phyloP scores from a whole-genome alignment of 768 basidiomycete genomes.

The Tylopilus sp. region DNA sequence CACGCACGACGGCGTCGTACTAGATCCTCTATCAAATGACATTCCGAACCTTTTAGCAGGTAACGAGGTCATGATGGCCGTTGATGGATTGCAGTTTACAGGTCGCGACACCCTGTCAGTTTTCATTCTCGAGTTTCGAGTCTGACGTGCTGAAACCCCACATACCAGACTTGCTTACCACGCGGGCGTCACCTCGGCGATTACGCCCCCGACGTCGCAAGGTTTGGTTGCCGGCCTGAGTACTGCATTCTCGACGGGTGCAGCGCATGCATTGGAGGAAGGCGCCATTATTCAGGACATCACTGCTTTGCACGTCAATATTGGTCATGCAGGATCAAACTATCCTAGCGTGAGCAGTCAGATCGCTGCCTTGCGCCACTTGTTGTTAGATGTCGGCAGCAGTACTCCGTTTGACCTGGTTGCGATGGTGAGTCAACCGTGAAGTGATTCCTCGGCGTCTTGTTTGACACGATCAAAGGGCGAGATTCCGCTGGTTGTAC shows the following conservation, averaged over 20 bases:
- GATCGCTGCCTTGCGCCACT: constrained; percentile 65
- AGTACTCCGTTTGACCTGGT: constrained; percentile 39
- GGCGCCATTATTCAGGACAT: constrained; percentile 60
- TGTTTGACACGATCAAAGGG: constrained; percentile 41
- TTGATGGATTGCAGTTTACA: constrained; percentile 70
- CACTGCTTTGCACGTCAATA: constrained; percentile 57
- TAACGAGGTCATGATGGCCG: constrained; percentile 50
- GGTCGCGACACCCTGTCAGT: constrained; percentile 55
- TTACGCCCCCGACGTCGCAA: constrained; percentile 51
- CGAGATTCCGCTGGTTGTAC: constrained; percentile 68
- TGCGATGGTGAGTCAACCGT: constrained; percentile 39
- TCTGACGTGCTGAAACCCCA: constrained; percentile 2
- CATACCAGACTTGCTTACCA: constrained; percentile 61
- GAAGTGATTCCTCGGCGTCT: neutral
- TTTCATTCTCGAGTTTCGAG: neutral
- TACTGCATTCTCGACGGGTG: constrained; percentile 54
- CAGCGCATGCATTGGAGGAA: constrained; percentile 50
- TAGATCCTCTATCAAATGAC: constrained; percentile 36
- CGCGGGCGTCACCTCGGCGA: constrained; percentile 58
- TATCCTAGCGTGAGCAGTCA: constrained; percentile 71
- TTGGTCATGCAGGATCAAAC: constrained; percentile 43
- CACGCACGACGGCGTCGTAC: constrained; percentile 57
- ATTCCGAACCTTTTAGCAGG: constrained; percentile 37
- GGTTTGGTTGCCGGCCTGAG: constrained; percentile 58
- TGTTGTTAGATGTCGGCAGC: constrained; percentile 43